phyloP scores from a whole-genome alignment of 2,329 filamentous ascomycete species.

The Pestalotiopsis sp. region DNA sequence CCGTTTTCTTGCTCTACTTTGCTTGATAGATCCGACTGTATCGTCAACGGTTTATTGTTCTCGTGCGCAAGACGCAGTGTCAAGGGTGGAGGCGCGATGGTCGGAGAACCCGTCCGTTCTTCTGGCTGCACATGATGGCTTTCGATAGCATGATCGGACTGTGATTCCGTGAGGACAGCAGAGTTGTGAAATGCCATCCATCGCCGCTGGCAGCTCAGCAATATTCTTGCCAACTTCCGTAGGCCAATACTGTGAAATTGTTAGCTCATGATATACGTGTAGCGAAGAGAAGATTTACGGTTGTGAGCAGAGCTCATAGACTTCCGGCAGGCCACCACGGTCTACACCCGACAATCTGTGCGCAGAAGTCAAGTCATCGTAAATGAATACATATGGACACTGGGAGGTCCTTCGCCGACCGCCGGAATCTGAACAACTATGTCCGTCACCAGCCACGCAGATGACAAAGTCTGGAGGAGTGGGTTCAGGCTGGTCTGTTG shows the following conservation, averaged over 20 bases:
- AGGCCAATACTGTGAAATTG: not conserved
- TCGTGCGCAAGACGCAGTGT: not conserved
- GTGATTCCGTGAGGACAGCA: not conserved
- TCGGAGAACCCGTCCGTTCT: not conserved
- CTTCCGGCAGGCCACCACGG: not conserved
- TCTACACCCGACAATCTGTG: not conserved
- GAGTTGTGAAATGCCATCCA: not conserved
- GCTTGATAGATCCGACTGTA: not conserved
- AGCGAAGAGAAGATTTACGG: not conserved
- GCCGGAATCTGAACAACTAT: not conserved
- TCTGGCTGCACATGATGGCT: not conserved
- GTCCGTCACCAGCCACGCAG: conserved; percentile 19
- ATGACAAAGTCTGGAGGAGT: conserved; percentile 25
- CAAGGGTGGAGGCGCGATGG: not conserved
- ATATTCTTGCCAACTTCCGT: not conserved
- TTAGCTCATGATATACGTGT: not conserved
- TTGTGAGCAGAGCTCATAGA: conserved; percentile 5
- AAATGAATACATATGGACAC: conserved; percentile 1
- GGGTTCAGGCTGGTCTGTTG: not conserved
- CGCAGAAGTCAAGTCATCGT: not conserved
- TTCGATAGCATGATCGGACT: not conserved
- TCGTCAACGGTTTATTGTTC: not conserved
- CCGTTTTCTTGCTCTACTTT: not conserved
- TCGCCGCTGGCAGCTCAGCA: not conserved
- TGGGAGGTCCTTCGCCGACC: not conserved